Evolutionary conservation across 106 monocot genomes (phyloP).

Genomic region (Acorus calamus): DNA sequence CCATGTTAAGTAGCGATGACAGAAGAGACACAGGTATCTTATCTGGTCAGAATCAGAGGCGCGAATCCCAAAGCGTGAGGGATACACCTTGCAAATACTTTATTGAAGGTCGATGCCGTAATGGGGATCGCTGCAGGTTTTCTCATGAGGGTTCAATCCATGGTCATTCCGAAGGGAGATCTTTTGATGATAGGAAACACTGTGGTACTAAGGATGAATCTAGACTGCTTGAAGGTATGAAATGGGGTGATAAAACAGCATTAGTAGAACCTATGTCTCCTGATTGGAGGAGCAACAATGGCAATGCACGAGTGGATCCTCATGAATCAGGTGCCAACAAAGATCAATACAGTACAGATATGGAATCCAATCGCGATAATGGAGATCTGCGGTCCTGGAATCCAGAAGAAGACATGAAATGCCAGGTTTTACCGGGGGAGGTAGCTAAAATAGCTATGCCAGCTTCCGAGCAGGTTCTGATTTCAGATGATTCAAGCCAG

Average conservation of each 20-base stretch:
- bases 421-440: neutral
- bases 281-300: slow-evolving; percentile 3
- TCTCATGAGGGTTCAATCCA: slow-evolving; percentile 31
- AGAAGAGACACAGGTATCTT: slow-evolving; percentile 25
- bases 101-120: slow-evolving; percentile 48
- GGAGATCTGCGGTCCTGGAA: slow-evolving; percentile 2
- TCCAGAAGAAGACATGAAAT: slow-evolving; percentile 6
- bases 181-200: slow-evolving; percentile 21
- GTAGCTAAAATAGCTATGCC: neutral
- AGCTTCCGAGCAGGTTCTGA: neutral
- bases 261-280: slow-evolving; percentile 4
- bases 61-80: slow-evolving; percentile 16
- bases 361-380: slow-evolving; percentile 4
- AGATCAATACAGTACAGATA: neutral
- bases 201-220: neutral
- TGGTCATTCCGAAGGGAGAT: slow-evolving; percentile 8
- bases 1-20: slow-evolving; percentile 20
- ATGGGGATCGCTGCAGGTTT: slow-evolving; percentile 57
- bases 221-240: slow-evolving; percentile 2
- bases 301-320: neutral
- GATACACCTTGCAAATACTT: slow-evolving; percentile 70
- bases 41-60: slow-evolving; percentile 11
- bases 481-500: neutral
- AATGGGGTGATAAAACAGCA: slow-evolving; percentile 1
- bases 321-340: neutral